Evolutionary conservation across 495 filamentous ascomycete species (phyloP).

Genomic region (Melanomma pulvis-pyrius): DNA sequence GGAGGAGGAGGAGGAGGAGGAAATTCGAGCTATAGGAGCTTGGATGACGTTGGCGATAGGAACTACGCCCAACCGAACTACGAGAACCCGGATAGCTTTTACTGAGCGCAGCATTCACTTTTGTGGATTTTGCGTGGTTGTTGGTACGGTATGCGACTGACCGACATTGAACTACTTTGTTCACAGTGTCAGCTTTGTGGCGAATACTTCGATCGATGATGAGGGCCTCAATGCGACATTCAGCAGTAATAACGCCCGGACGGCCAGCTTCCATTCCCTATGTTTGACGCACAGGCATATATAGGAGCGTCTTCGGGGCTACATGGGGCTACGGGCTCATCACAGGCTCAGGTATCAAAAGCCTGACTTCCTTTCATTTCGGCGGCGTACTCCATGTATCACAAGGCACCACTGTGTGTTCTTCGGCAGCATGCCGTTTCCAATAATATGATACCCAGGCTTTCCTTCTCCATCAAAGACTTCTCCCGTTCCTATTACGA

Average conservation of each 20-base stretch:
- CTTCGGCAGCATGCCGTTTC: neutral
- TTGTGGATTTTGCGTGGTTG: neutral
- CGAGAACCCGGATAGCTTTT: constrained; percentile 31
- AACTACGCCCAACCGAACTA: constrained; percentile 31
- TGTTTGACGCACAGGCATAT: too few species aligned
- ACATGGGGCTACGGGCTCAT: neutral
- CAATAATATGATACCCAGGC: neutral
- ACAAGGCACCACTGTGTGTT: neutral
- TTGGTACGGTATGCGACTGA: too few species aligned
- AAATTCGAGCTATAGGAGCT: constrained; percentile 31
- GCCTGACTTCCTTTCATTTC: neutral
- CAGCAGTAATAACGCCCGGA: too few species aligned
- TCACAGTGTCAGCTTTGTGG: neutral
- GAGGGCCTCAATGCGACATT: neutral
- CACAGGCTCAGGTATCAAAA: neutral
- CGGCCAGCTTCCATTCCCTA: too few species aligned
- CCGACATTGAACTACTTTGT: neutral
- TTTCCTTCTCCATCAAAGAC: neutral
- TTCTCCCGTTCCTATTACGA: neutral
- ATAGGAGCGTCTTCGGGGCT: neutral
- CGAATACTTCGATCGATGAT: neutral
- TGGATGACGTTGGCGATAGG: constrained; percentile 35
- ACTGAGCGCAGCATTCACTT: constrained; percentile 14
- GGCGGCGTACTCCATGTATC: neutral
- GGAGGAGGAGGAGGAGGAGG: constrained; percentile 29